Evolutionary conservation across 306 rosid genomes (phyloP).

Genomic region (Acacia melanoxylon): DNA sequence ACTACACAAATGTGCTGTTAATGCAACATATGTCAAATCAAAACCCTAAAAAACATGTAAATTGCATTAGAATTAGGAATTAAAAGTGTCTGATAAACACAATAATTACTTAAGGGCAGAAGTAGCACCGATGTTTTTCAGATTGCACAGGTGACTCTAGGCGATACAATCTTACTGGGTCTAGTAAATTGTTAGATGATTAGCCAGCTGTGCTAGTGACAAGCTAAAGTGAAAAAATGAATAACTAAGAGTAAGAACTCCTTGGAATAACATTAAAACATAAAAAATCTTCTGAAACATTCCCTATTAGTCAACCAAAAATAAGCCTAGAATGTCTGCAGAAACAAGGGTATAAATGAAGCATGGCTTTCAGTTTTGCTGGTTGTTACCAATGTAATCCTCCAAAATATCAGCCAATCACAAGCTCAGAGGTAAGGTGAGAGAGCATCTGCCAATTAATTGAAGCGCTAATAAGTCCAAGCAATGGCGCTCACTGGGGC

Average conservation of each 20-base stretch:
- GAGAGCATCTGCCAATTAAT: neutral
- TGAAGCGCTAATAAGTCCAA: neutral
- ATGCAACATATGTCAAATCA: neutral
- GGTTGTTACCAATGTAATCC: neutral
- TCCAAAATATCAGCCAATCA: neutral
- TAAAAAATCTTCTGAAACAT: neutral
- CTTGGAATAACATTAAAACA: neutral
- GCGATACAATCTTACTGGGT: neutral
- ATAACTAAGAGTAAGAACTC: neutral
- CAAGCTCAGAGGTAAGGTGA: neutral
- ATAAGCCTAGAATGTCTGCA: neutral
- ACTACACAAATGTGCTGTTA: neutral
- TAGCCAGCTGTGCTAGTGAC: neutral
- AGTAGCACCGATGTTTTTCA: slow-evolving; percentile 7
- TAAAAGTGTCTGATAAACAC: slow-evolving; percentile 1
- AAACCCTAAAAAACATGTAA: slow-evolving; percentile 11
- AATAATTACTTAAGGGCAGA: neutral
- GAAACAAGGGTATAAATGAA: neutral
- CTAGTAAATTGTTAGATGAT: slow-evolving; percentile 8
- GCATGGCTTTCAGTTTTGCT: neutral
- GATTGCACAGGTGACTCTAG: neutral
- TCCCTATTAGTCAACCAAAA: neutral
- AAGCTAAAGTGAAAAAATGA: neutral
- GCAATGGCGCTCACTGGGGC: neutral
- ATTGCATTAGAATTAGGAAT: neutral